A percentile compares a stretch with the other conserved stretches of the same genome.
Conservation (phyloP, 176 grass and related monocot species). For the Coix lacrymajobi region DNA sequence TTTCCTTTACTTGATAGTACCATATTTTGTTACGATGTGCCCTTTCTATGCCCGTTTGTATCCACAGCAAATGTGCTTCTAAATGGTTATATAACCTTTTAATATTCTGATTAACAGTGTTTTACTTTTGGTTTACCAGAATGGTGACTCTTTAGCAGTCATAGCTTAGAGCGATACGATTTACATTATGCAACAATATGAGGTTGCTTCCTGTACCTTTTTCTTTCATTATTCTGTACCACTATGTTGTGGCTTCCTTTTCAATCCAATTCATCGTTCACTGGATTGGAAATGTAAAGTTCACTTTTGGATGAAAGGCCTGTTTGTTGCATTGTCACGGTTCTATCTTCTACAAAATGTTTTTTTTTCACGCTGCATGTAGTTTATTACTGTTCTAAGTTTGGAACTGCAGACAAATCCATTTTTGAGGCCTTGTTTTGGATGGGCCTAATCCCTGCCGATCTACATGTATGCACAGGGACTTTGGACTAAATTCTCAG, state of each 20-base stretch:
- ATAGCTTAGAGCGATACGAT: background rate
- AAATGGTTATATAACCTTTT: background rate
- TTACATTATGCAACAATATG: background rate
- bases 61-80: background rate
- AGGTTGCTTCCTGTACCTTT: background rate
- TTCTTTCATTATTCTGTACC: background rate
- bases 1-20: background rate
- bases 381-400: background rate
- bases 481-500: background rate
- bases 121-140: conserved; percentile 8
- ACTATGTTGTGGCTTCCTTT: background rate
- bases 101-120: background rate
- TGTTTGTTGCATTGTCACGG: background rate
- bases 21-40: background rate
- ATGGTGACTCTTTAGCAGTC: background rate
- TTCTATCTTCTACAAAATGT: background rate
- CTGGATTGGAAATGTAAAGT: background rate
- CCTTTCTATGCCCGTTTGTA: background rate
- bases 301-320: background rate
- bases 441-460: background rate
- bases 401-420: background rate
- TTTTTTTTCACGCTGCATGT: background rate
- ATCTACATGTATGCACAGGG: background rate
- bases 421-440: background rate
- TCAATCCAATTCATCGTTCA: background rate